phyloP scores from a whole-genome alignment of 345 rosid genomes.

The Syzygium aqueum region DNA sequence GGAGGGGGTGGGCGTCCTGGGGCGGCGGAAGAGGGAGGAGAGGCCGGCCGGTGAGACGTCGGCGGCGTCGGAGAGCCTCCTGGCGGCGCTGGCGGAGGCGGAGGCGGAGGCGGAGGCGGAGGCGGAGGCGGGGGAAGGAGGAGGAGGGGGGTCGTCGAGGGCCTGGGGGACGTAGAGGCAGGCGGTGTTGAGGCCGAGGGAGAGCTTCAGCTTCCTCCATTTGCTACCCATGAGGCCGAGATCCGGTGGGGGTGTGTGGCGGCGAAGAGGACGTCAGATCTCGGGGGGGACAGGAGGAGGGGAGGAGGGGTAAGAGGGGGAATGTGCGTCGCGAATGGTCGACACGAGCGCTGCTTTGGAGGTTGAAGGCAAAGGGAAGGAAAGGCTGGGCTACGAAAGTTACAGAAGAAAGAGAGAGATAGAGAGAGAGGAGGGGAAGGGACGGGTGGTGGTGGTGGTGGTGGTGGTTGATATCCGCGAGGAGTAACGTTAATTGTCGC shows the following conservation, averaged over 20 bases:
- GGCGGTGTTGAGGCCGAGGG: conserved; percentile 51
- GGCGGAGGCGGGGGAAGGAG: not conserved
- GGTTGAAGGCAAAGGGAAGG: not conserved
- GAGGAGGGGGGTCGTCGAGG: conserved; percentile 20
- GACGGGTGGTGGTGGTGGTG: not conserved
- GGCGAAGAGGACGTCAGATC: not conserved
- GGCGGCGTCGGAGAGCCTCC: conserved; percentile 8
- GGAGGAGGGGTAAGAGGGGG: not conserved
- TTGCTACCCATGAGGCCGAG: conserved; percentile 44
- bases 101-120: not conserved
- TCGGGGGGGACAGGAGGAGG: not conserved
- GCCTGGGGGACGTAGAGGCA: conserved; percentile 65
- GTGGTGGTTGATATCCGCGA: conserved; percentile 4
- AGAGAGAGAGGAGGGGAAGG: not conserved
- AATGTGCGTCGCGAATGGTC: not conserved
- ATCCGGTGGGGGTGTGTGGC: no score
- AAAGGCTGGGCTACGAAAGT: not conserved
- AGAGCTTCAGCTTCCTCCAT: conserved; percentile 76
- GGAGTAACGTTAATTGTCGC: not conserved
- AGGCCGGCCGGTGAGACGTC: conserved; percentile 10
- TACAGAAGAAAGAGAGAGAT: not conserved
- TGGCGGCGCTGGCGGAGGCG: not conserved
- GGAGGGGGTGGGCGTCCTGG: conserved; percentile 53
- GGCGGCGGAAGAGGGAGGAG: conserved; percentile 1
- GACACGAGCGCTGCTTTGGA: not conserved